Conservation (phyloP, 2,329 filamentous ascomycete genomes). For the Penicillium sp. region DNA sequence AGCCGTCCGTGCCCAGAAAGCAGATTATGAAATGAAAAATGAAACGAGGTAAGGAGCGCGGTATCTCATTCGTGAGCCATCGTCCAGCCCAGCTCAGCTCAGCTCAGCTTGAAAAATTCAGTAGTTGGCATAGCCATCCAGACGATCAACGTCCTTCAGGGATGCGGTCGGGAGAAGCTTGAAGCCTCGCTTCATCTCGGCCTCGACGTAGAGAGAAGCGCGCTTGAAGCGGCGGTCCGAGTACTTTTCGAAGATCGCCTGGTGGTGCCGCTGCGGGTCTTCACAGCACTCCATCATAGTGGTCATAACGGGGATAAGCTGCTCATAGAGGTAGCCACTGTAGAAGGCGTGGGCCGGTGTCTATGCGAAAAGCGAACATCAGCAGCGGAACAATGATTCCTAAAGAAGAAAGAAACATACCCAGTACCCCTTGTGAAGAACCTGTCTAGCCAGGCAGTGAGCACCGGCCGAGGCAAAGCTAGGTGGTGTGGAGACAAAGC, state of each 20-base stretch:
- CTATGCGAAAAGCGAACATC: slow-evolving; percentile 46
- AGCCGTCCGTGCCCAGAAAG: slow-evolving; percentile 11
- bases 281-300: slow-evolving; percentile 87
- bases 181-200: slow-evolving; percentile 65
- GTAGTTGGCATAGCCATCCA: slow-evolving; percentile 20
- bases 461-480: slow-evolving; percentile 89
- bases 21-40: slow-evolving; percentile 13
- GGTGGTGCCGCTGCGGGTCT: slow-evolving; percentile 75
- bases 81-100: neutral
- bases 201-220: slow-evolving; percentile 75
- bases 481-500: slow-evolving; percentile 85
- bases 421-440: slow-evolving; percentile 91
- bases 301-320: slow-evolving; percentile 73
- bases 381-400: slow-evolving; percentile 11
- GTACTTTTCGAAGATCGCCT: slow-evolving; percentile 90
- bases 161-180: slow-evolving; percentile 41
- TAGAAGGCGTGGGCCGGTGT: slow-evolving; percentile 83
- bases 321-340: slow-evolving; percentile 85
- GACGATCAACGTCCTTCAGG: slow-evolving; percentile 15
- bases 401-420: slow-evolving; percentile 54
- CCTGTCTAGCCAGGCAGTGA: slow-evolving; percentile 84
- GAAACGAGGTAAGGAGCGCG: slow-evolving; percentile 12
- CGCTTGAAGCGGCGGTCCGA: slow-evolving; percentile 82
- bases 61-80: neutral
- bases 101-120: slow-evolving; percentile 1